Conservation (phyloP, 1,284 basidiomycete species). For the Heterobasidion occidentale region DNA sequence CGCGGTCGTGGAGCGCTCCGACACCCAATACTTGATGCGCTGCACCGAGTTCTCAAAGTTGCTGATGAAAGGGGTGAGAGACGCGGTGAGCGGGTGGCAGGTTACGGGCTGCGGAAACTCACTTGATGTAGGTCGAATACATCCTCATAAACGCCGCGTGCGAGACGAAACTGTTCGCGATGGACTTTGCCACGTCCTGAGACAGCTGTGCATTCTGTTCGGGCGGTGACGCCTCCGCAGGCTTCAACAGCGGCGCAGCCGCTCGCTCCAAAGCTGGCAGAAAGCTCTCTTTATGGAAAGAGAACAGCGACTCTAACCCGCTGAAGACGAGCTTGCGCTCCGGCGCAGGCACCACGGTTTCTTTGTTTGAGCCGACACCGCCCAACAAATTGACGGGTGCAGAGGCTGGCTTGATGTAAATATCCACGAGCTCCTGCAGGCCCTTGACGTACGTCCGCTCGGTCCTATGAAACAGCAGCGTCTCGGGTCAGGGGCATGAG, state of each 20-base stretch:
- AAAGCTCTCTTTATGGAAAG: constrained; percentile 90
- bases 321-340: constrained; percentile 93
- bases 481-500: constrained; percentile 10
- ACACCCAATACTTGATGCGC: constrained; percentile 79
- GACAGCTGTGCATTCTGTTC: constrained; percentile 74
- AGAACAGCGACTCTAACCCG: constrained; percentile 84
- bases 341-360: constrained; percentile 77
- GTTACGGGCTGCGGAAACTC: constrained; percentile 24
- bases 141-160: constrained; percentile 96
- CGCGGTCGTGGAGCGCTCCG: constrained; percentile 38
- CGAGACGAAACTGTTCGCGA: constrained; percentile 86
- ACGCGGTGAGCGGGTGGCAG: constrained; percentile 1
- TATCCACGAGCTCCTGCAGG: constrained; percentile 87
- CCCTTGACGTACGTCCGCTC: constrained; percentile 94
- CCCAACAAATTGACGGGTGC: constrained; percentile 63
- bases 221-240: constrained; percentile 34
- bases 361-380: constrained; percentile 64
- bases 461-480: constrained; percentile 46
- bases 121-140: constrained; percentile 97
- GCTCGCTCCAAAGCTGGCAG: constrained; percentile 82
- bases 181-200: constrained; percentile 66
- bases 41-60: constrained; percentile 90
- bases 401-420: constrained; percentile 88
- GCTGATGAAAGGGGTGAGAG: constrained; percentile 30
- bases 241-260: constrained; percentile 55